phyloP scores from a whole-genome alignment of 2,329 filamentous ascomycete genomes.

The Colletotrichum sp. region DNA sequence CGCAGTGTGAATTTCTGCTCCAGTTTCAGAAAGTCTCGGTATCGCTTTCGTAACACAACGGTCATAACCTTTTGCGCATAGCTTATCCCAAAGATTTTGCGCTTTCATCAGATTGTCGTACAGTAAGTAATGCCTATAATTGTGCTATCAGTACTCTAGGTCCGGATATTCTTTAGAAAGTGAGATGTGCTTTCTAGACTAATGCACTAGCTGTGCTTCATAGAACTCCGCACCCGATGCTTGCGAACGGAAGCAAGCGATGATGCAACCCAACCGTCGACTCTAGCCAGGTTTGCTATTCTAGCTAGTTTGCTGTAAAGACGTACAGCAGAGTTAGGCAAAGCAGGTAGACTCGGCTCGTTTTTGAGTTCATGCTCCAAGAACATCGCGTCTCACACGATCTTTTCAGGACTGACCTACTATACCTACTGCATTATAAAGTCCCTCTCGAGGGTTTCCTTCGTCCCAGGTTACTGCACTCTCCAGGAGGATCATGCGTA shows the following conservation, averaged over 20 bases:
- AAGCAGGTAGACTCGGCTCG: neutral
- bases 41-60: neutral
- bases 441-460: accelerated
- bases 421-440: neutral
- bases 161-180: accelerated
- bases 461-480: accelerated
- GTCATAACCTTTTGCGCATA: neutral
- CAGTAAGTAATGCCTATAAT: neutral
- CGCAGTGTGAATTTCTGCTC: neutral
- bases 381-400: neutral
- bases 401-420: neutral
- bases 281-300: neutral
- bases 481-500: accelerated
- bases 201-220: neutral
- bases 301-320: accelerated
- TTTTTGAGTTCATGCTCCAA: neutral
- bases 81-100: neutral
- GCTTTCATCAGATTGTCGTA: neutral
- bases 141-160: neutral
- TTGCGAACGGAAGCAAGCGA: accelerated
- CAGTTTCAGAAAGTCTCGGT: neutral
- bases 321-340: neutral
- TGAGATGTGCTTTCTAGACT: neutral
- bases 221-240: neutral
- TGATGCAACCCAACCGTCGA: neutral